Conservation (phyloP, 768 basidiomycete species). For the Candolleomyces aberdarensis region DNA sequence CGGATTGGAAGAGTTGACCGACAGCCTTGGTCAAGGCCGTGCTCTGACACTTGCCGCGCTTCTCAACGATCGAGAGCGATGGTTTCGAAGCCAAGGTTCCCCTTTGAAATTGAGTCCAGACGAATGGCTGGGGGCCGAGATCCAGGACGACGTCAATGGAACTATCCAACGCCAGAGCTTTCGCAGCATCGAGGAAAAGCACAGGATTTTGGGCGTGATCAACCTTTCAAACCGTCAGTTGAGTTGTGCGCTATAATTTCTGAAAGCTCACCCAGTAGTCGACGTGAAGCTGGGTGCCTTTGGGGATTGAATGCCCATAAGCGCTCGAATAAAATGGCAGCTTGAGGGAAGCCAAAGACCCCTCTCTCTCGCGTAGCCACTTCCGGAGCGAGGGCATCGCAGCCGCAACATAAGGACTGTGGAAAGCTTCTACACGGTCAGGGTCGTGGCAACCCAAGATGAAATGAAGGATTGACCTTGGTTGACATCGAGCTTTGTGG, state of each 20-base stretch:
- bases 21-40: conserved; percentile 26
- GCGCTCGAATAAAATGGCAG: conserved; percentile 29
- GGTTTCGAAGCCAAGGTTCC: conserved; percentile 19
- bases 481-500: conserved; percentile 26
- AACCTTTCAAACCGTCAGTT: conserved; percentile 19
- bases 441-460: background rate
- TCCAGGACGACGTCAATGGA: conserved; percentile 28
- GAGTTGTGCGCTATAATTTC: background rate
- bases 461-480: conserved; percentile 21
- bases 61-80: conserved; percentile 23
- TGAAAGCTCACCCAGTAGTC: conserved; percentile 27
- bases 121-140: conserved; percentile 30
- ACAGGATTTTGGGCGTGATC: conserved; percentile 32
- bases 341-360: conserved; percentile 16
- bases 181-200: conserved; percentile 19
- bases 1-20: conserved; percentile 24
- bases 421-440: conserved; percentile 25
- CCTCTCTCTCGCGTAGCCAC: conserved; percentile 25
- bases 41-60: conserved; percentile 30
- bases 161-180: conserved; percentile 20
- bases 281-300: conserved; percentile 17
- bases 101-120: conserved; percentile 29
- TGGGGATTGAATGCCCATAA: conserved; percentile 22
- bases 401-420: conserved; percentile 28
- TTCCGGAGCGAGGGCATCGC: conserved; percentile 23